Evolutionary conservation across 345 rosid genomes (phyloP), one percentile per base, ranked within the genome.

Genomic region (Eucalyptus rudis): DNA sequence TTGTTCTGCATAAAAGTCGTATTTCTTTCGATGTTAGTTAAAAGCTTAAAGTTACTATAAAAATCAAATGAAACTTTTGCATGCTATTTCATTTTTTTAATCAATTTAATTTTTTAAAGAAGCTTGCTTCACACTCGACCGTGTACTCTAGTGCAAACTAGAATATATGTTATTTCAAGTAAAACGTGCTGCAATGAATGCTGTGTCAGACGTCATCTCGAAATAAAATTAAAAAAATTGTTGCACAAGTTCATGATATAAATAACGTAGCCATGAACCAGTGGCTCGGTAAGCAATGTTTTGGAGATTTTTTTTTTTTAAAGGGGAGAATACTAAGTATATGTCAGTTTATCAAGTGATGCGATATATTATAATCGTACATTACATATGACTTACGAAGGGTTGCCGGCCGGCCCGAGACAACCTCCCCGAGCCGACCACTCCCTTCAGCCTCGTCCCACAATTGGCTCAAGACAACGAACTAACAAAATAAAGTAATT

Each of bases 281-380:
- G 12, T 2, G 44, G 4, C 44, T 10, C 22, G 5, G 25, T 36
- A 5, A 71, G 45, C 27, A 36, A 71, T 19, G 45, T 36, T 3
- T 76, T 20, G 81, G 24, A 33, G 44, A 9, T 8, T 7, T 31
- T 31, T 31, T 5, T 66, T 64, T 7, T 64, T 52, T 7, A 19
- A 52, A 31, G 8, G 43, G 7, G 20, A 33, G 6, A 5, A 1
- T 17, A 19, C 20, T 68, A 9, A 33, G 44, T 17, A 17, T 33
- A 64, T 14, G 20, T 64, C 19, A 17, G 6, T 4, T 33, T 9
- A 17, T 33, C 13, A 10, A 71, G 45, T 16, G 4, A 71, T 1
- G 2, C 2, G 7, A 19, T 36, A 19, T 20, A 5, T 10, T 19
- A 10, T 19, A 36, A 19, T 2, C 0, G 3, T 5, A 36, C 13